phyloP scores from a whole-genome alignment of 805 yeast genomes.

The Starmerella lactis-condensi region DNA sequence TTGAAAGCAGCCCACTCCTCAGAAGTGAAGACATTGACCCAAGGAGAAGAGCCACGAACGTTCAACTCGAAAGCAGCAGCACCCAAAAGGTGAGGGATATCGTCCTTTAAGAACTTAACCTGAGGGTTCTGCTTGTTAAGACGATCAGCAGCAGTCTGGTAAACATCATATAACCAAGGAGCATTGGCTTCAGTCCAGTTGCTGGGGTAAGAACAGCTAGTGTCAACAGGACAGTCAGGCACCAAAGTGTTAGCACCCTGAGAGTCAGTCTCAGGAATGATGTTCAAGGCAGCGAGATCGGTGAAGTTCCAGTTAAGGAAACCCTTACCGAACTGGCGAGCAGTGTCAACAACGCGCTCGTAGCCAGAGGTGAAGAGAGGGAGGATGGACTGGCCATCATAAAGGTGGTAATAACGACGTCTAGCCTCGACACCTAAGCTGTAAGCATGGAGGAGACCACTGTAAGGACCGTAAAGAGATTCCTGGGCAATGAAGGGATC shows the following conservation, averaged over 20 bases:
- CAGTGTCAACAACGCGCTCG: slow-evolving; percentile 26
- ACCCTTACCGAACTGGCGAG: slow-evolving; percentile 16
- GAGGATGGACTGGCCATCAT: slow-evolving; percentile 22
- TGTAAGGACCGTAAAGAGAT: slow-evolving; percentile 31
- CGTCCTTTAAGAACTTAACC: slow-evolving; percentile 24
- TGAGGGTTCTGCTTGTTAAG: slow-evolving; percentile 19
- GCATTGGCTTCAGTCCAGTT: slow-evolving; percentile 3
- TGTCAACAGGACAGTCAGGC: slow-evolving; percentile 10
- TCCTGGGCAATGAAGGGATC: slow-evolving; percentile 31
- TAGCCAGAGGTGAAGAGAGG: slow-evolving; percentile 39
- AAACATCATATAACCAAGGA: slow-evolving; percentile 12
- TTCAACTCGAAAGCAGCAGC: slow-evolving; percentile 36
- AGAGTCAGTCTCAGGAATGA: slow-evolving; percentile 11
- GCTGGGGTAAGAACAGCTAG: slow-evolving; percentile 9
- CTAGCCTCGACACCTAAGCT: slow-evolving; percentile 34
- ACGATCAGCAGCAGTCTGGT: slow-evolving; percentile 13
- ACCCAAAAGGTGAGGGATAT: slow-evolving; percentile 27
- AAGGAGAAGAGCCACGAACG: slow-evolving; percentile 30
- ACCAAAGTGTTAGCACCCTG: slow-evolving; percentile 18
- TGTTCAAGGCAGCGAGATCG: slow-evolving; percentile 10
- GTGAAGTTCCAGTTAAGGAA: slow-evolving; percentile 14
- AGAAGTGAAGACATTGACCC: slow-evolving; percentile 21
- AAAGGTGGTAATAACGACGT: slow-evolving; percentile 31
- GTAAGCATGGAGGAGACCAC: slow-evolving; percentile 33
- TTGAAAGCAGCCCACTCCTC: slow-evolving; percentile 19